Evolutionary conservation across 176 grass and related monocot species (phyloP).

Genomic region (Carex parvula): DNA sequence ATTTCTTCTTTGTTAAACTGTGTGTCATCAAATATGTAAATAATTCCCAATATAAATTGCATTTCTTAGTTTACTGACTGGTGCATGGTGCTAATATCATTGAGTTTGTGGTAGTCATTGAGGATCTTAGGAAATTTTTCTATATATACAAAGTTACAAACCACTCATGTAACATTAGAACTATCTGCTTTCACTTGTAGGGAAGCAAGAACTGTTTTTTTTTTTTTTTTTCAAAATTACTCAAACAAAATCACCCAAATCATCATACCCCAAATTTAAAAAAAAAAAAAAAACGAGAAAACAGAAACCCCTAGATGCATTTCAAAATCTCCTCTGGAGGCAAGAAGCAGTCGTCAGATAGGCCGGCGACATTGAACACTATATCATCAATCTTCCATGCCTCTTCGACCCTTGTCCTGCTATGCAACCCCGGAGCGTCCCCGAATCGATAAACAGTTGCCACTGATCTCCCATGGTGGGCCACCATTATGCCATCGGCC

Average conservation of each 20-base stretch:
- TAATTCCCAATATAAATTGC: background rate
- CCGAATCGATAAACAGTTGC: conserved; percentile 35
- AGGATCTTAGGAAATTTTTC: background rate
- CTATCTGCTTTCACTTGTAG: background rate
- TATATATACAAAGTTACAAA: conserved; percentile 23
- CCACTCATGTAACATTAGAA: background rate
- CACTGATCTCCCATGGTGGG: conserved; percentile 34
- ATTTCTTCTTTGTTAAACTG: background rate
- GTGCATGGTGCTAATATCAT: background rate
- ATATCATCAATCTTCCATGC: conserved; percentile 45
- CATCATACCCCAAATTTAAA: background rate
- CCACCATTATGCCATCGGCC: conserved; percentile 32
- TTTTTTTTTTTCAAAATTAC: background rate
- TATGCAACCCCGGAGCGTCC: conserved; percentile 8
- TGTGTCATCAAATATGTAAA: background rate
- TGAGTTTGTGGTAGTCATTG: too few species aligned
- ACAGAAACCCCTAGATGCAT: conserved; percentile 13
- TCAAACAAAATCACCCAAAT: background rate
- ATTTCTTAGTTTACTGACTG: background rate
- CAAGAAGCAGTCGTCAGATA: conserved; percentile 42
- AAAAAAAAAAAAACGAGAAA: too few species aligned
- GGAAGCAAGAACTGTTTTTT: background rate
- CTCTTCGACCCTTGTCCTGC: conserved; percentile 32
- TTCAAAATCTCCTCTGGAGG: conserved; percentile 37
- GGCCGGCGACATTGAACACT: conserved; percentile 42